Base-by-base conservation (phyloP, 108 stramenopile genomes). In the Fragilaria radians region DNA sequence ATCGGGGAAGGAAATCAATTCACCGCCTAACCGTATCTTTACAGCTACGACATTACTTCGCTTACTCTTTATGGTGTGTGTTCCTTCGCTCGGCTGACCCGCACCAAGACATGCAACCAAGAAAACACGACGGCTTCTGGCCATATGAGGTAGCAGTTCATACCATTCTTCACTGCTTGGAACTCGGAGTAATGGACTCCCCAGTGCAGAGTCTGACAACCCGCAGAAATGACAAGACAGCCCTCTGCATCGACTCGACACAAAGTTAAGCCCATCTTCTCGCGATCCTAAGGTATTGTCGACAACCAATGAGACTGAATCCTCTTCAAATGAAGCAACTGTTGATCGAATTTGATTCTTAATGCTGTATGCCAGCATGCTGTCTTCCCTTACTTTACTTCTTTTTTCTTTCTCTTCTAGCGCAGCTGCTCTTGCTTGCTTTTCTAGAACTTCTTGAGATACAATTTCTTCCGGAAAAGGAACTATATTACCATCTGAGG, bases 291-390 rank as follows among this genome's bases (percentile, higher is more conserved):
- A 57, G 5, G 68, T 55, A 58, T 70, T 61, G 24, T 86, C 87
- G n/a, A 92, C 65, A 17, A 88, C 73, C 21, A 48, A 54, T 28
- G 85, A 82, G 7, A 88, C 62, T 27, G 34, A 64, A 61, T 92
- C 87, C 64, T 86, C 79, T 49, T 88, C 83, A 69, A 92, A 85
- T 21, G 86, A 80, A 22, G 90, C 85, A 22, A 81, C 77, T 5
- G 81, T 82, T 21, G 85, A 71, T 42, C 72, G 65, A 4, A 92
- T 55, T 48, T 80, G 69, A 48, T 75, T 79, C 62, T 78, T 83
- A 19, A 92, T 80, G 49, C 70, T 70, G 65, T 70, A 78, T 7
- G 77, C 87, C 9, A 79, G 71, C 18, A 87, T 61, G 52, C 73
- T 56, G 52, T 88, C 90, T 67, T 92, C 90, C 29, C 79, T 57